A percentile compares a stretch with the other conserved stretches of the same genome.
phyloP scores from a whole-genome alignment of 1,284 basidiomycete species.

The Pseudozyma thailandica region DNA sequence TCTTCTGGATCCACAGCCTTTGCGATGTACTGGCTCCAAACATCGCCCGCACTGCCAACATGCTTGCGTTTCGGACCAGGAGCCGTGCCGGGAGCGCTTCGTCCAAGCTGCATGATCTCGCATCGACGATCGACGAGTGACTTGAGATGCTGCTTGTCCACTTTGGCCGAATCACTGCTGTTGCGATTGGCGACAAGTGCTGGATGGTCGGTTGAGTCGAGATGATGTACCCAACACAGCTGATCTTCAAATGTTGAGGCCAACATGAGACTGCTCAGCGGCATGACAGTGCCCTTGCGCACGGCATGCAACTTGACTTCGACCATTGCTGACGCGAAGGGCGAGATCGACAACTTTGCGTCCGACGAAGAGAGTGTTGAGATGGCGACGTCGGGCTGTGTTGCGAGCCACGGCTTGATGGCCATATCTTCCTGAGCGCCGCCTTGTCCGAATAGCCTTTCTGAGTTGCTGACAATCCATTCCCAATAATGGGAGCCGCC shows the following conservation, averaged over 20 bases:
- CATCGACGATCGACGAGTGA: conserved; percentile 28
- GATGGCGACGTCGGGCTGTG: neutral
- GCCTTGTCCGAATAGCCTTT: conserved; percentile 15
- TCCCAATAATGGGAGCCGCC: conserved; percentile 28
- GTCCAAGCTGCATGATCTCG: conserved; percentile 44
- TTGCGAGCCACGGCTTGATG: conserved; percentile 20
- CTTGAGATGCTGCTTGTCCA: conserved; percentile 43
- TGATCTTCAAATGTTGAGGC: conserved; percentile 31
- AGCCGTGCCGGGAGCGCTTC: conserved; percentile 17
- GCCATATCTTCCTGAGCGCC: neutral
- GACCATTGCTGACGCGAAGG: conserved; percentile 35
- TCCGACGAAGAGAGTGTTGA: neutral
- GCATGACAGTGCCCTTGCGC: conserved; percentile 41
- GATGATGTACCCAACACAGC: conserved; percentile 34
- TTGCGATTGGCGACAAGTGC: conserved; percentile 31
- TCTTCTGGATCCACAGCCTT: conserved; percentile 25
- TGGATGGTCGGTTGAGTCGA: conserved; percentile 35
- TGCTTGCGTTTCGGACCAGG: conserved; percentile 1
- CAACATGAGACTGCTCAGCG: conserved; percentile 33
- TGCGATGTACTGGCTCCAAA: conserved; percentile 18
- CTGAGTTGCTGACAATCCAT: conserved; percentile 38
- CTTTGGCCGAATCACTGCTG: conserved; percentile 1
- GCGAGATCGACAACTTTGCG: conserved; percentile 6
- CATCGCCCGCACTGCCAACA: neutral
- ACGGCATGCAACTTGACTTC: conserved; percentile 37